Percentiles rank a stretch among this genome's conserved stretches.
phyloP scores from a whole-genome alignment of 768 basidiomycete genomes.

The Leccinum boreale region DNA sequence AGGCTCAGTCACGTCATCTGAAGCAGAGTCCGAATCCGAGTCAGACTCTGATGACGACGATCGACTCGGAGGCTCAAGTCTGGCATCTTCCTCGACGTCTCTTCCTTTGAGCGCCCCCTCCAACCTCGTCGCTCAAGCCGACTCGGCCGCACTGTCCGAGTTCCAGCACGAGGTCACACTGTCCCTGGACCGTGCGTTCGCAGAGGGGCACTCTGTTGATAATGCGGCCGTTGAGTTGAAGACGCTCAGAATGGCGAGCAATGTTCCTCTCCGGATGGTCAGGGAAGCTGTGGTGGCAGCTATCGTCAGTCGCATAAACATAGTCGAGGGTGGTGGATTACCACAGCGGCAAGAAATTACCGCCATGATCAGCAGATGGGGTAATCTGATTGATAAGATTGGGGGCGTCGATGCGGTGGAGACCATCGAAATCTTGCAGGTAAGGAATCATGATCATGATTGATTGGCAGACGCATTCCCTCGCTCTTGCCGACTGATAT shows the following conservation, averaged over 20 bases:
- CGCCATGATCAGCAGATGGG: slow-evolving; percentile 73
- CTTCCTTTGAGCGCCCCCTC: slow-evolving; percentile 40
- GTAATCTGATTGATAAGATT: slow-evolving; percentile 72
- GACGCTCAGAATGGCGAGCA: slow-evolving; percentile 95
- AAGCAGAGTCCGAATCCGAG: slow-evolving; percentile 42
- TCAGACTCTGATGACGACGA: slow-evolving; percentile 41
- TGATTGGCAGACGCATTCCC: not conserved
- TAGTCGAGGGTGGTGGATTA: slow-evolving; percentile 53
- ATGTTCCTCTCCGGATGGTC: slow-evolving; percentile 83
- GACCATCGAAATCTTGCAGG: slow-evolving; percentile 77
- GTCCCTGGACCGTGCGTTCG: slow-evolving; percentile 88
- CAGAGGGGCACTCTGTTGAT: slow-evolving; percentile 87
- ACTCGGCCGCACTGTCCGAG: slow-evolving; percentile 55
- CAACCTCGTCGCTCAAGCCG: slow-evolving; percentile 35
- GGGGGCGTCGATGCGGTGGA: slow-evolving; percentile 83
- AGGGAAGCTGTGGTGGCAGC: slow-evolving; percentile 86
- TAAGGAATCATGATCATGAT: slow-evolving; percentile 23
- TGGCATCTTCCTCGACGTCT: slow-evolving; percentile 48
- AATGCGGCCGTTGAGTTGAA: slow-evolving; percentile 94
- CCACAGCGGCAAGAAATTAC: slow-evolving; percentile 66
- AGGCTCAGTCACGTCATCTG: slow-evolving; percentile 53
- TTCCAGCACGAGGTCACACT: slow-evolving; percentile 76
- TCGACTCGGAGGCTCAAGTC: slow-evolving; percentile 30
- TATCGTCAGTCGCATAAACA: slow-evolving; percentile 67
- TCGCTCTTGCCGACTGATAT: not conserved